Base-by-base conservation (phyloP, 1,139 yeast species). In the Eremothecium sinecaudum region DNA sequence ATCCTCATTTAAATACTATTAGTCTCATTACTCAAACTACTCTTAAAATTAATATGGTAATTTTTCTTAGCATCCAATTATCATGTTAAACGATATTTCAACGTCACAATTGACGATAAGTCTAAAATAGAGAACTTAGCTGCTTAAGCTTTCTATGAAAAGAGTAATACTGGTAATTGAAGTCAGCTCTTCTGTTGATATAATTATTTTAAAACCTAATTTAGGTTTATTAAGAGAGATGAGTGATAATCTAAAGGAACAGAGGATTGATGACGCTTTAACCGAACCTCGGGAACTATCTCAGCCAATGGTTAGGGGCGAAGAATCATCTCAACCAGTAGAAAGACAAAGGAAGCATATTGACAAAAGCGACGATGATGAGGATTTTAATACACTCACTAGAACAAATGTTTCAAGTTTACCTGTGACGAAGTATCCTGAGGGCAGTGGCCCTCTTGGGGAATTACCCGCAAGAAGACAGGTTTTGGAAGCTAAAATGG, bases 401-500 rank as follows among this genome's bases (percentile, higher is more conserved):
- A 27, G 21, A 21, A 17, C 21, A 18, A 27, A 12, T 5, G 30
- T 27, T 4, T 27, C 24, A 60, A 54, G 18, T 63, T 55, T 25
- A 60, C 56, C 13, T 53, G 59, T 30, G 53, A 63, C 22, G 61
- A 59, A 41, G 56, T 62, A 13, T 50, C 39, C 10, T 51, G 44
- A 13, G 5, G 30, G 21, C 4, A 18, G 14, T 27, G 30, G 21
- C 6, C n/a, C n/a, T 4, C 56, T 52, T 22, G 64, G 69, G 42
- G 75, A 69, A 42, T 69, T 61, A n/a, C 53, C 70, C 12, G 69
- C 79, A 40, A 77, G 71, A 50, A 75, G 94, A 50, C 70, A 84
- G 48, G 76, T 74, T 42, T 69, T 90, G 46, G 97, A 90, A 59
- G 87, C 77, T 41, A 74, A 71, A 48, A 73, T 90, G 67, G 86